Evolutionary conservation across 1,139 yeast species (phyloP).

Genomic region (Hemisphaericaspora xylofermentans): DNA sequence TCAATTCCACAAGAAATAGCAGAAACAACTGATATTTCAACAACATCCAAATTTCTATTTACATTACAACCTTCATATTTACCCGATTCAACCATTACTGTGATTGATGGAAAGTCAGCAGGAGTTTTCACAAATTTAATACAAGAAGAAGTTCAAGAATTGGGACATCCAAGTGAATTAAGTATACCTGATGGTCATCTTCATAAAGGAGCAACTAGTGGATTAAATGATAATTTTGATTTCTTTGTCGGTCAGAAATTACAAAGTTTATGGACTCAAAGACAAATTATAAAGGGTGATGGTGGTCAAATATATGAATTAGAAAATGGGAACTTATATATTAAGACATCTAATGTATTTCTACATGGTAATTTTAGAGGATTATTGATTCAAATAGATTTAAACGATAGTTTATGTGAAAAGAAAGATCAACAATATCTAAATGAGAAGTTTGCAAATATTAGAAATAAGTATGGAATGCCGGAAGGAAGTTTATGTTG

Average conservation of each 20-base stretch:
- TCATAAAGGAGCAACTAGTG: slow-evolving; percentile 48
- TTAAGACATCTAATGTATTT: slow-evolving; percentile 69
- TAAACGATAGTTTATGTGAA: slow-evolving; percentile 19
- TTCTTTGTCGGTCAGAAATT: slow-evolving; percentile 52
- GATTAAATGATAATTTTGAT: slow-evolving; percentile 51
- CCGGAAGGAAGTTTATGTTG: slow-evolving; percentile 42
- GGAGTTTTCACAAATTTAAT: slow-evolving; percentile 45
- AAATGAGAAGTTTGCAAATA: slow-evolving; percentile 24
- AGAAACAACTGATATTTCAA: slow-evolving; percentile 27
- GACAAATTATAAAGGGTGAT: slow-evolving; percentile 76
- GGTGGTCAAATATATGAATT: slow-evolving; percentile 66
- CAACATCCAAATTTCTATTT: slow-evolving; percentile 51
- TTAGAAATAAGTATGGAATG: slow-evolving; percentile 38
- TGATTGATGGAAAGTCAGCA: slow-evolving; percentile 49
- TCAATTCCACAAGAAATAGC: slow-evolving; percentile 44
- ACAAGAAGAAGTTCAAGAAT: slow-evolving; percentile 34
- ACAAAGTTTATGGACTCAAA: slow-evolving; percentile 68
- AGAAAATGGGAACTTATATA: slow-evolving; percentile 44
- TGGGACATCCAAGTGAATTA: slow-evolving; percentile 17
- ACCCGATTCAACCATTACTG: slow-evolving; percentile 50
- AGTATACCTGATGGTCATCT: slow-evolving; percentile 41
- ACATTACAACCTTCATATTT: slow-evolving; percentile 58
- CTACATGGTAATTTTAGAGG: slow-evolving; percentile 77
- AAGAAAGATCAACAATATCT: slow-evolving; percentile 15
- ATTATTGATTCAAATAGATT: slow-evolving; percentile 58